These are phyloP conservation scores for Fusarium camptoceras DNA, from an alignment of 2,329 filamentous ascomycete species.

Conservation along the genomic window DNA sequence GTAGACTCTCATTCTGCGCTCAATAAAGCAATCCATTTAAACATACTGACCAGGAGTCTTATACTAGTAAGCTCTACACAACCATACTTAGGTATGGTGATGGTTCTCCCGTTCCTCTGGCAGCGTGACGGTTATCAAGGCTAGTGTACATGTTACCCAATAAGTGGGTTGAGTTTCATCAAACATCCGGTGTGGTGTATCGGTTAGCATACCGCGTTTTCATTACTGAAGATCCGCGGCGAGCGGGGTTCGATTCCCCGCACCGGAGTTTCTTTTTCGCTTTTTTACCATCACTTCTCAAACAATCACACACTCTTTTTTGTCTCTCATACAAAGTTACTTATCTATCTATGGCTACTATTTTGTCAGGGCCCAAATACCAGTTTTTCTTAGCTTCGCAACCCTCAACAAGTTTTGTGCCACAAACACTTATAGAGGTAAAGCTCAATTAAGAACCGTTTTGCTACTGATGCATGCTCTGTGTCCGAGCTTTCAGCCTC, in stretches of 20 bases:
- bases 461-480: neutral
- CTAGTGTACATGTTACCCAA: accelerated
- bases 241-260: slow-evolving; percentile 30
- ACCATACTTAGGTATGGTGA: neutral
- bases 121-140: accelerated
- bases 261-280: slow-evolving; percentile 17
- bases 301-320: neutral
- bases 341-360: no score
- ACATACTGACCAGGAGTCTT: no score
- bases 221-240: slow-evolving; percentile 9
- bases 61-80: neutral
- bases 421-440: neutral
- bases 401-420: neutral
- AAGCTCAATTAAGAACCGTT: neutral
- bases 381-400: neutral
- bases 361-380: neutral
- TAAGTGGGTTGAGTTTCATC: neutral
- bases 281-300: neutral
- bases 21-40: no score
- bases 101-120: accelerated
- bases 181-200: slow-evolving; percentile 31
- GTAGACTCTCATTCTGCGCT: no score
- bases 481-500: neutral
- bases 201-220: slow-evolving; percentile 36
- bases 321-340: neutral